Evolutionary conservation across 2,329 filamentous ascomycete species (phyloP), one percentile per base, ranked within the genome.

Genomic region (Sarocladiaceae sp.): DNA sequence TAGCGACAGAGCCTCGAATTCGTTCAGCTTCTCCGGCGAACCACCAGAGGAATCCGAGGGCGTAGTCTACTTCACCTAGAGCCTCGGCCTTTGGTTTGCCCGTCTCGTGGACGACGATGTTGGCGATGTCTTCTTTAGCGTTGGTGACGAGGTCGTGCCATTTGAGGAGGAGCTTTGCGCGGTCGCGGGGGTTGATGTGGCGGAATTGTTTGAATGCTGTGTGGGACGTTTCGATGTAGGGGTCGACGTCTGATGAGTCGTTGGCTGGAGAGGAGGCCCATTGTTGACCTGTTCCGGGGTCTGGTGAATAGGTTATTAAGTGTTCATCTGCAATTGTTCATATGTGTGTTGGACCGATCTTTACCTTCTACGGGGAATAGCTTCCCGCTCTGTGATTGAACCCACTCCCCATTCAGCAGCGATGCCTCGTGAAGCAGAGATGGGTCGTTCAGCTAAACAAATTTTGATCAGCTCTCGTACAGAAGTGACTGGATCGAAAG

Each of bases 1-100:
- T 73, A 42, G 81, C 78, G 3, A 86, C 76, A 0, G 77, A 77
- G n/a, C 87, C 87, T 72, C 61, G 84, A 23, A 74, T 59, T 44
- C 66, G 64, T 54, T 76, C 73, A 3, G 75, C 74, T 56, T 78
- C 76, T 11, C 74, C 73, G 0, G 75, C 68, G 56, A 83, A 83
- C 79, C 79, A 84, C 67, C 77, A 78, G 2, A 73, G 70, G 58
- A 82, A 81, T 1, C 71, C 69, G 0, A 72, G 61, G 2, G 76
- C 76, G 55, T 83, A 82, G 59, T 81, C 77, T 35, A 84, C 64
- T 57, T 84, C 80, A 5, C 71, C 78, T 4, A 71, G 64, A 0
- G 80, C 72, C 58, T 83, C 80, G 11, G 69, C 62, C 0, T 81
- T 65, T 2, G 80, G 78, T 57, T 83, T 83, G 3, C 80, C 80